Base-by-base conservation (phyloP, 139 green algal species). In the Chlorella sorokiniana region DNA sequence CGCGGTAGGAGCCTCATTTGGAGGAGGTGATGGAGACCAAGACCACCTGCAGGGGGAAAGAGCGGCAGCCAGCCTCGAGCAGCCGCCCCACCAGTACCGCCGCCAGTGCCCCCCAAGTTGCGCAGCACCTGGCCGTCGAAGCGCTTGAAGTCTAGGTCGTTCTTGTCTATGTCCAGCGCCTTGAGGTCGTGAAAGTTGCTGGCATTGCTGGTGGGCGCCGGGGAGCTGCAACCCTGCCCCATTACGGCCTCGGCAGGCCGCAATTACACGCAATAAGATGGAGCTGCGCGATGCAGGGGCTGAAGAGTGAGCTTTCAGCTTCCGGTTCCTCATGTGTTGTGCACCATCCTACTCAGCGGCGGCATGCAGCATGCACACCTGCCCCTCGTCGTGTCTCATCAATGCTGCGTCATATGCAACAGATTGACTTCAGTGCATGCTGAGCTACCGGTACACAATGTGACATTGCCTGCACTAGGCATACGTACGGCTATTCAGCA, bases 171-270 rank as follows among this genome's bases (percentile, higher is more conserved):
- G 31, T 86, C 81, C 22, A 86, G 42, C 0, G 73, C 81, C 29
- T 31, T n/a, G 1, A 86, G 41, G 51, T 87, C 38, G 77, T 87
- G 54, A 68, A 75, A 84, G 83, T 4, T 88, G 44, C 38, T 87
- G 44, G 68, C 83, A n/a, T 6, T 37, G 37, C 14, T 56, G 56
- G 56, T n/a, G 56, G 23, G 18, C 6, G 16, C 18, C 56, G 56
- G 56, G 23, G 56, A 29, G 56, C 56, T 65, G 56, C 56, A 16
- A 22, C 56, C 29, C 18, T 65, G 16, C 18, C 56, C 56, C 56
- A 65, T 65, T 16, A 16, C 48, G 48, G 48, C 48, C 48, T 56
- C n/a, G n/a, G n/a, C n/a, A n/a, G n/a, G n/a, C n/a, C n/a, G n/a
- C n/a, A n/a, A n/a, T n/a, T n/a, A n/a, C n/a, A n/a, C n/a, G n/a